phyloP scores from a whole-genome alignment of 129 eudicot genomes.

The Calendula officinalis region DNA sequence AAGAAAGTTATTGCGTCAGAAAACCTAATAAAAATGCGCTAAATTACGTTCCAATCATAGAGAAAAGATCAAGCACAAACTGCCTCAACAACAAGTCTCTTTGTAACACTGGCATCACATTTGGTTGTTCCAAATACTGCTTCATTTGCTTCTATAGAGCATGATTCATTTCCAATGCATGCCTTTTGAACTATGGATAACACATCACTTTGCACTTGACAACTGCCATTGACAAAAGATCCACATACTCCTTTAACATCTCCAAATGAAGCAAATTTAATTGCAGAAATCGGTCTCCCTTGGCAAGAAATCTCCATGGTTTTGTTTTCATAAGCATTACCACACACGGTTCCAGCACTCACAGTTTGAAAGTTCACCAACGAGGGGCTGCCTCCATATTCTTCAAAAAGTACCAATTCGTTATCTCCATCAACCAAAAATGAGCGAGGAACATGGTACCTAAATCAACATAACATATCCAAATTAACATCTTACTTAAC shows the following conservation, averaged over 20 bases:
- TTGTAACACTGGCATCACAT: conserved; percentile 9
- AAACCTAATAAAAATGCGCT: too few relatives aligned
- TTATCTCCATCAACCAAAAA: conserved; percentile 31
- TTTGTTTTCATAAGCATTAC: conserved; percentile 23
- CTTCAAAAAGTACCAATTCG: conserved; percentile 42
- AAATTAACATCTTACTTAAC: not conserved
- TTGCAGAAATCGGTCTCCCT: conserved; percentile 21
- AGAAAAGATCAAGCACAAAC: conserved; percentile 33
- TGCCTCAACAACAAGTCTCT: conserved; percentile 55
- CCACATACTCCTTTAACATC: conserved; percentile 36
- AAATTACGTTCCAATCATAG: too few relatives aligned
- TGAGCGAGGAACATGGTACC: conserved; percentile 52
- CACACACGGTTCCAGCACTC: conserved; percentile 22
- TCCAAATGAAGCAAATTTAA: conserved; percentile 47
- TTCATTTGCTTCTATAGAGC: conserved; percentile 42
- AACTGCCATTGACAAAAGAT: conserved; percentile 1
- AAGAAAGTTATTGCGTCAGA: too few relatives aligned
- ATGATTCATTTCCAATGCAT: conserved; percentile 53
- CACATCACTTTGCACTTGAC: conserved; percentile 27
- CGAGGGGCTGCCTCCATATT: conserved; percentile 39
- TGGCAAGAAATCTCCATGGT: conserved; percentile 34
- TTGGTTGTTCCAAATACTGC: conserved; percentile 39
- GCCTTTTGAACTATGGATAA: conserved; percentile 32
- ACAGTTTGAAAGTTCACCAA: conserved; percentile 23
- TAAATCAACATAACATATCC: not conserved